Percentiles rank a stretch among this genome's conserved stretches.
Evolutionary conservation across 768 basidiomycete species (phyloP).

Genomic region (Sutorius australiensis): DNA sequence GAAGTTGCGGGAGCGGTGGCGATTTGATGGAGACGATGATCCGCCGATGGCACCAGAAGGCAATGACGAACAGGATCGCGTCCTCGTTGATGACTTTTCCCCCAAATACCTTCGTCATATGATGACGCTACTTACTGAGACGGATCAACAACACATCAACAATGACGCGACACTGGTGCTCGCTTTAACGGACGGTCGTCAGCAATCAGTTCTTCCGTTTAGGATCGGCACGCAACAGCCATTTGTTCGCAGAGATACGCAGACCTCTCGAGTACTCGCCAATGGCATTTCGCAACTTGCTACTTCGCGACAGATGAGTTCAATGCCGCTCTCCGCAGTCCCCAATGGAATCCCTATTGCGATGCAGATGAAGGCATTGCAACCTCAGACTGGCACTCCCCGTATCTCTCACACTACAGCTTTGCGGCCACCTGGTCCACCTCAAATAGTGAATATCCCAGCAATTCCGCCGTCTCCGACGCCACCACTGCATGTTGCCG

Average conservation of each 20-base stretch:
- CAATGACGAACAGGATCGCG: slow-evolving; percentile 63
- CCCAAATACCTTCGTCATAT: slow-evolving; percentile 53
- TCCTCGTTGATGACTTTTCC: slow-evolving; percentile 69
- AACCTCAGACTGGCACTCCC: slow-evolving; percentile 45
- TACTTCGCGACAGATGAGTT: slow-evolving; percentile 19
- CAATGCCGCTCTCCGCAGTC: slow-evolving; percentile 23
- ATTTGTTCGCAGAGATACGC: slow-evolving; percentile 24
- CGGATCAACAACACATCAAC: slow-evolving; percentile 46
- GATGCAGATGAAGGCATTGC: slow-evolving; percentile 60
- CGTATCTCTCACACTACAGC: slow-evolving; percentile 51
- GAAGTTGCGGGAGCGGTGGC: slow-evolving; percentile 58
- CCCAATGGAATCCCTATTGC: slow-evolving; percentile 53
- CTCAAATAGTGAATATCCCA: slow-evolving; percentile 35
- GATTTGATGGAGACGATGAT: slow-evolving; percentile 62
- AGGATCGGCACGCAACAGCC: slow-evolving; percentile 32
- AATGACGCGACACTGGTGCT: slow-evolving; percentile 50
- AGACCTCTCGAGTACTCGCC: slow-evolving; percentile 18
- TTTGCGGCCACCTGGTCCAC: slow-evolving; percentile 31
- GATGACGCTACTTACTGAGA: slow-evolving; percentile 55
- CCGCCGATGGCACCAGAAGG: slow-evolving; percentile 55
- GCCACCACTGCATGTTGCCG: slow-evolving; percentile 32
- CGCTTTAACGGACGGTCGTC: slow-evolving; percentile 46
- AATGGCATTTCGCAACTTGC: slow-evolving; percentile 27
- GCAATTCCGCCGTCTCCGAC: slow-evolving; percentile 30
- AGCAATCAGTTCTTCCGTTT: slow-evolving; percentile 49